Base-by-base conservation (phyloP, 129 eudicot species). In the Arctium lappa region DNA sequence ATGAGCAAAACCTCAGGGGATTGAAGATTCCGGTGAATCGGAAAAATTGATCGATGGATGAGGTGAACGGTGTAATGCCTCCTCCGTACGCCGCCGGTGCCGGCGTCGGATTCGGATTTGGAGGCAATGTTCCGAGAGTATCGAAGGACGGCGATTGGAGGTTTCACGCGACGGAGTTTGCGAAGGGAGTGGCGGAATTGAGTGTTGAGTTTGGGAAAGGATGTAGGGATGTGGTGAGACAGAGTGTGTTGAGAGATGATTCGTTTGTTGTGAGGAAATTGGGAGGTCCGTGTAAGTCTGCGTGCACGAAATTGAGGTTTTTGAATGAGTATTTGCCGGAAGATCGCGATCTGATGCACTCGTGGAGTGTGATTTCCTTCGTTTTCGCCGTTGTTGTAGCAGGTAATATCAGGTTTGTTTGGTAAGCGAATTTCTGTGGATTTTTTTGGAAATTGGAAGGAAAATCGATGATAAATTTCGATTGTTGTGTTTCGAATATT, bases 131-230 rank as follows among this genome's bases (percentile, higher is more conserved):
- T 42, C 68, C 11, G 62, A 56, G 75, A 80, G 82, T 44, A 48
- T 88, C 71, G 80, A 56, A 38, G 86, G 87, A 75, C 77, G 85
- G 36, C 36, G 36, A 80, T 39, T 94, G 97, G 97, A 80, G 86
- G 85, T 91, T 78, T 81, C 96, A 93, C 62, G 89, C 81, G 86
- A 89, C 86, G 89, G 98, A 94, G 90, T 94, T 94, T 48, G 94
- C 88, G 46, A 94, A 91, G 85, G 98, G 97, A 82, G 85, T 90
- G 83, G 97, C 86, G 89, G 98, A 94, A 81, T 88, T 94, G 94
- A 91, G 93, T 32, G 93, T 94, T 81, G 97, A 88, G 82, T 89
- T 94, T 42, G 98, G 94, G 78, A 92, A 88, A 80, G 97, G 97
- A 68, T 89, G 89, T 79, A 91, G 95, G 68, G 98, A 94, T 77